phyloP scores from a whole-genome alignment of 192 early-diverging fungal species.

The Haplosporangium gracile region DNA sequence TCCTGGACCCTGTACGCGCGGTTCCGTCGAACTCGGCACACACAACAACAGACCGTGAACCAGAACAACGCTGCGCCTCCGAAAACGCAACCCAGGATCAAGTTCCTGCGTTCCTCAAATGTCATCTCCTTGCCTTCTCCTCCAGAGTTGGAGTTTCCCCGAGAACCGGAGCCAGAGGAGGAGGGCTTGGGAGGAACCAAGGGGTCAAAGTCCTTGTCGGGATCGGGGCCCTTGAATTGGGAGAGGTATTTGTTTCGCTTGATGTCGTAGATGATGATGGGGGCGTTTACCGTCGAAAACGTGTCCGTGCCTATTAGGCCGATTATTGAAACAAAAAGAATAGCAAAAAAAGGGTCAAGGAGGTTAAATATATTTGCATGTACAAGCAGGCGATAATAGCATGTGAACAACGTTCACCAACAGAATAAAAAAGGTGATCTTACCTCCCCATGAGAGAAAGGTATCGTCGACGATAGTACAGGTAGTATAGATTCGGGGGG shows the following conservation, averaged over 20 bases:
- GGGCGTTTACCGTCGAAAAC: not conserved
- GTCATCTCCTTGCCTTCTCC: not conserved
- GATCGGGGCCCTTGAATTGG: slow-evolving; percentile 5
- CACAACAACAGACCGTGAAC: not conserved
- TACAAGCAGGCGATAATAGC: not conserved
- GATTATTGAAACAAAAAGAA: not conserved
- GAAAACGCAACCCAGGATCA: not conserved
- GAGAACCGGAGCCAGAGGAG: too few species aligned
- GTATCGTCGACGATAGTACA: slow-evolving; percentile 10
- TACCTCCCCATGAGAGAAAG: slow-evolving; percentile 26
- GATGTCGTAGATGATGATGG: slow-evolving; percentile 13
- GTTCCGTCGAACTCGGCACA: not conserved
- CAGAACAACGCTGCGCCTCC: not conserved
- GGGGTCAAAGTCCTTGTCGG: slow-evolving; percentile 14
- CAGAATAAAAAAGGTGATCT: not conserved
- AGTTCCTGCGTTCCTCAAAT: not conserved
- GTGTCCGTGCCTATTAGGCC: not conserved
- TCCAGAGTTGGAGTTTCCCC: not conserved
- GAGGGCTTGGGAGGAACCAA: not conserved
- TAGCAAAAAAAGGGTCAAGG: too few species aligned
- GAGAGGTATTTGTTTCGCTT: slow-evolving; percentile 17
- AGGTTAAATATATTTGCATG: too few species aligned
- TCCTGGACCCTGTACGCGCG: not conserved
- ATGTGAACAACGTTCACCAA: not conserved
- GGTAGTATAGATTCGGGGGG: not conserved